Base-by-base conservation (phyloP, 2,329 filamentous ascomycete genomes). In the Corinectria fuckeliana region DNA sequence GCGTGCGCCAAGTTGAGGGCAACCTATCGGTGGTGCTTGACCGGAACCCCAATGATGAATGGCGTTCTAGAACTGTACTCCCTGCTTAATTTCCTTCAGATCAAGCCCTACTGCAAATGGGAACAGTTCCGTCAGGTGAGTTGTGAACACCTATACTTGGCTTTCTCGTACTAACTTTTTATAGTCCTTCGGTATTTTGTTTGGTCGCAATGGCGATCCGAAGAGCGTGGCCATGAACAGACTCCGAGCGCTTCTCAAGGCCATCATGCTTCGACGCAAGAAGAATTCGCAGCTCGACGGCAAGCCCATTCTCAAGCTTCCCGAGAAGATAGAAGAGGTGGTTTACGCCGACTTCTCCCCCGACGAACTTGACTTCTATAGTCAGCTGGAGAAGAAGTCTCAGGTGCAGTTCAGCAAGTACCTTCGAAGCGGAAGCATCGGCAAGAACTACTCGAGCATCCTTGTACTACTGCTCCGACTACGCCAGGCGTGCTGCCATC, bases 31-130 rank as follows among this genome's bases (percentile, higher is more conserved):
- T 97, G 93, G 93, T 88, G 89, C 2, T 77, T 95, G 20, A 92
- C 90, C 0, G 92, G 91, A 52, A 95, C 92, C 0, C 92, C 92
- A 0, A 94, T 96, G 82, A 95, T 95, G 90, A 97, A 97, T 68
- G 87, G 83, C 11, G 86, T 94, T 3, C 80, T 85, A 21, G 93
- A 97, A 68, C 80, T 96, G 3, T 93, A 86, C 69, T 91, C 92
- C 1, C 77, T 96, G 18, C 81, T 97, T 42, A 84, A 85, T 2
- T 97, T 96, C 69, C 80, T 96, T 14, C 81, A 83, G 2, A 93
- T 96, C 70, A 83, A 83, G 60, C 92, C 92, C 2, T 96, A 95
- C 74, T 85, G 84, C 67, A 80, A 85, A 13, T 84, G 84, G 77
- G 77, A 84, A 0, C 77, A 78, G 20, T 96, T 96, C 73, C 82